These are phyloP conservation scores for Candida vaughaniae DNA, from an alignment of 805 yeast species.

Conservation along the genomic window DNA sequence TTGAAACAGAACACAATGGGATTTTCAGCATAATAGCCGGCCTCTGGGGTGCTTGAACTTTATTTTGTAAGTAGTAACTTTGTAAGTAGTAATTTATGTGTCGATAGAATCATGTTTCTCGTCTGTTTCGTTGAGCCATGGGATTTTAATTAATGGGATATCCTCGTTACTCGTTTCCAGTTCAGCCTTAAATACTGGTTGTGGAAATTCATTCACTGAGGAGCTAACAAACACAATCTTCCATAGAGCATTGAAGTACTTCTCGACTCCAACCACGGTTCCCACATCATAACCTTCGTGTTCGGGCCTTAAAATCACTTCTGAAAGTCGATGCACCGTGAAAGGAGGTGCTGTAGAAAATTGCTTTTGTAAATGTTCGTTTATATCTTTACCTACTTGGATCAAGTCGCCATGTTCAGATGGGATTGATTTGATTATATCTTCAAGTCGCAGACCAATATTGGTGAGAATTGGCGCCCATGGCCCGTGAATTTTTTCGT, in stretches of 20 bases:
- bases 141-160: slow-evolving; percentile 25
- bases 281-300: slow-evolving; percentile 29
- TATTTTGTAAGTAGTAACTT: neutral
- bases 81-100: neutral
- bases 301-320: slow-evolving; percentile 42
- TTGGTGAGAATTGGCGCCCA: neutral
- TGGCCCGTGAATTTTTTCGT: neutral
- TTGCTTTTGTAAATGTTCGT: slow-evolving; percentile 24
- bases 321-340: slow-evolving; percentile 48
- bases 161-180: slow-evolving; percentile 5
- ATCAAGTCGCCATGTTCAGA: neutral
- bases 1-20: slow-evolving; percentile 82
- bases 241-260: slow-evolving; percentile 44
- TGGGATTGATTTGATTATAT: slow-evolving; percentile 1
- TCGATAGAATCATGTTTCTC: neutral
- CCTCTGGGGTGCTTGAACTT: slow-evolving; percentile 55
- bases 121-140: slow-evolving; percentile 23
- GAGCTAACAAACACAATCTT: slow-evolving; percentile 32
- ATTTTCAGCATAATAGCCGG: slow-evolving; percentile 60
- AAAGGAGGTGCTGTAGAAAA: slow-evolving; percentile 42
- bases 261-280: slow-evolving; percentile 30
- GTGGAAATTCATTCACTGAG: slow-evolving; percentile 23
- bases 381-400: slow-evolving; percentile 24
- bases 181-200: slow-evolving; percentile 11
- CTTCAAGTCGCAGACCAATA: neutral